phyloP scores from a whole-genome alignment of 2,329 filamentous ascomycete species.

The Sclerotinia sclerotiorum region DNA sequence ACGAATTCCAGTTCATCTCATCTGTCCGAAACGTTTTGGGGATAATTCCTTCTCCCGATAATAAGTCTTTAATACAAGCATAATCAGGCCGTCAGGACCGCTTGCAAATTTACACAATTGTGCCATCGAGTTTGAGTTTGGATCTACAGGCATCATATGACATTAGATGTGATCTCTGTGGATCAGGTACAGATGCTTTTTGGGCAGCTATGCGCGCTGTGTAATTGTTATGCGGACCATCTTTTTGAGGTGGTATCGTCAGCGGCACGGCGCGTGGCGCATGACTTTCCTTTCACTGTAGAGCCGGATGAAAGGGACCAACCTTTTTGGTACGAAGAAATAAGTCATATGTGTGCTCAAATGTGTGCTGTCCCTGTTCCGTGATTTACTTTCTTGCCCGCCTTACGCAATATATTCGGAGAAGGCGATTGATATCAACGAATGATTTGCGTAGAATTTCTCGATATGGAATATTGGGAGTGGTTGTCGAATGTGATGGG shows the following conservation, averaged over 20 bases:
- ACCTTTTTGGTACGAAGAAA: background rate
- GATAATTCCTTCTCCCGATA: constrained; percentile 6
- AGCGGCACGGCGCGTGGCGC: constrained; percentile 32
- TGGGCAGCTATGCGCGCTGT: constrained; percentile 37
- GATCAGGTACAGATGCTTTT: constrained; percentile 36
- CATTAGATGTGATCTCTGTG: constrained; percentile 23
- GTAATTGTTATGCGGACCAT: constrained; percentile 26
- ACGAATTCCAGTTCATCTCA: constrained; percentile 15
- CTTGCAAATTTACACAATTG: constrained; percentile 9
- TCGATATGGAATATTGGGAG: constrained; percentile 10
- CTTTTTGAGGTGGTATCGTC: constrained; percentile 30
- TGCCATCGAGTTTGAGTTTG: constrained; percentile 11
- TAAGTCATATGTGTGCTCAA: constrained; percentile 15
- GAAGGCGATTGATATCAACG: constrained; percentile 13
- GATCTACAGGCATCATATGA: constrained; percentile 21
- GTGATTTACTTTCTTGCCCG: constrained; percentile 16
- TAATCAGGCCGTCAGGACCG: background rate
- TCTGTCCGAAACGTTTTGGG: constrained; percentile 1
- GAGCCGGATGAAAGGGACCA: constrained; percentile 22
- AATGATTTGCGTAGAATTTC: constrained; percentile 13
- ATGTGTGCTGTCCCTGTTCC: constrained; percentile 18
- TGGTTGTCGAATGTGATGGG: constrained; percentile 17
- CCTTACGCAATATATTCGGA: constrained; percentile 29
- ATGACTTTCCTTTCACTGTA: constrained; percentile 27
- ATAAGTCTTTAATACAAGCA: constrained; percentile 7